Conservation (phyloP, 2,329 filamentous ascomycete species). For the Cladorrhinum sp. region DNA sequence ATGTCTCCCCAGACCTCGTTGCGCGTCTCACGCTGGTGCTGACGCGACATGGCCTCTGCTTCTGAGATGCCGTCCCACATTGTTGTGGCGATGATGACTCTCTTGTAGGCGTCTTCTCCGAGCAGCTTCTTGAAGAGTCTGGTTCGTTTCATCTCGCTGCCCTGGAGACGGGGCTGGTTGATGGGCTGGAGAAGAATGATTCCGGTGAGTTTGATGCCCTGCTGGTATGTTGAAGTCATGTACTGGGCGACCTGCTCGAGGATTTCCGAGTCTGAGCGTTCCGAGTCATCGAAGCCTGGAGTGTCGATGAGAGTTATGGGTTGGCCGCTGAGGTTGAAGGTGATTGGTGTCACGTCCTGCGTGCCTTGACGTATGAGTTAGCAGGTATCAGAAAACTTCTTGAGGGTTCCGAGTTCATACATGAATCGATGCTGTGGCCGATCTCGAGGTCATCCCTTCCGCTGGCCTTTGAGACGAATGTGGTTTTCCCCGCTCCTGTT, state of each 20-base stretch:
- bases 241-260: conserved; percentile 10
- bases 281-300: conserved; percentile 10
- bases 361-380: conserved; percentile 3
- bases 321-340: neutral
- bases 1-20: conserved; percentile 7
- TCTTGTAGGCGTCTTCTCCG: conserved; percentile 9
- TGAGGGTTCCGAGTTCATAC: neutral
- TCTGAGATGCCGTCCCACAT: conserved; percentile 8
- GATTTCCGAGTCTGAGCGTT: conserved; percentile 6
- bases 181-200: conserved; percentile 9
- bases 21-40: neutral
- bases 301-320: conserved; percentile 8
- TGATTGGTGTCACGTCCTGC: conserved; percentile 2
- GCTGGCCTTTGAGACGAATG: conserved; percentile 2
- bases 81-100: conserved; percentile 15
- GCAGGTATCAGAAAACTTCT: neutral
- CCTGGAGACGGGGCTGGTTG: neutral
- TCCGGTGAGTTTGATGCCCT: neutral
- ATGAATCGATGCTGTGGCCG: conserved; percentile 11
- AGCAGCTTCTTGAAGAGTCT: conserved; percentile 5
- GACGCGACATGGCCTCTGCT: neutral
- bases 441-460: conserved; percentile 2
- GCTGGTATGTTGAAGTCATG: neutral
- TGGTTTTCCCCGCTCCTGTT: conserved; percentile 10
- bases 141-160: neutral